Evolutionary conservation across 768 basidiomycete species (phyloP), one percentile per base, ranked within the genome.

Genomic region (Rhodotorula taiwanensis): DNA sequence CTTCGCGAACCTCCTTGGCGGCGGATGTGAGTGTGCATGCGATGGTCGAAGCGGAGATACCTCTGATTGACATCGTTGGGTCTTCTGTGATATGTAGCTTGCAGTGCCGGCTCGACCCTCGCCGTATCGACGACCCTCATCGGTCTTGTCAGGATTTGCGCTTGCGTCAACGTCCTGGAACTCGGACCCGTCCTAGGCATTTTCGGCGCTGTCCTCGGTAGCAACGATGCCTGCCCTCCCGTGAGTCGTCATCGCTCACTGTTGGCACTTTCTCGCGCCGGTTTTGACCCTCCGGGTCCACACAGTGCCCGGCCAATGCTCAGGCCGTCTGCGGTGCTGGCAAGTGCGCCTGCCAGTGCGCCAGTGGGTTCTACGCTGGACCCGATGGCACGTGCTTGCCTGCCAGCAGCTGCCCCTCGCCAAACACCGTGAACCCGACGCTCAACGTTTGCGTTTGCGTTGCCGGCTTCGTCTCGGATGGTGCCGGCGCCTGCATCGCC

Each of bases 111-210:
- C 36, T 42, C 48, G 11, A 65, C 51, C 36, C 43, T 65, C 36
- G 63, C 45, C 2, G 51, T 56, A 18, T 21, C 15, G 18, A 36
- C 55, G 1, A n/a, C 30, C 0, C 25, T 60, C 9, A 43, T 65
- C 9, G 54, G 55, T 15, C 28, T 65, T 5, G 50, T 60, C 34
- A 21, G 30, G 2, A 30, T 52, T 6, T 65, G 64, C 39, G 64
- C 34, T 10, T 65, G 64, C 48, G 58, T 60, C 11, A 60, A 55
- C 36, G n/a, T 65, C 34, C 58, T 60, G 9, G 44, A 55, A 31
- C 53, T 23, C 18, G 63, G 42, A 9, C 36, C 36, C 36, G 16
- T 39, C 36, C 36, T 39, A 39, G 36, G 36, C 36, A 39, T 39
- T 16, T 9, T 9, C 36, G 36, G 36, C 16, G 36, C 36, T 16